Conservation (phyloP, 1,284 basidiomycete genomes). For the Malassezia arunalokei region DNA sequence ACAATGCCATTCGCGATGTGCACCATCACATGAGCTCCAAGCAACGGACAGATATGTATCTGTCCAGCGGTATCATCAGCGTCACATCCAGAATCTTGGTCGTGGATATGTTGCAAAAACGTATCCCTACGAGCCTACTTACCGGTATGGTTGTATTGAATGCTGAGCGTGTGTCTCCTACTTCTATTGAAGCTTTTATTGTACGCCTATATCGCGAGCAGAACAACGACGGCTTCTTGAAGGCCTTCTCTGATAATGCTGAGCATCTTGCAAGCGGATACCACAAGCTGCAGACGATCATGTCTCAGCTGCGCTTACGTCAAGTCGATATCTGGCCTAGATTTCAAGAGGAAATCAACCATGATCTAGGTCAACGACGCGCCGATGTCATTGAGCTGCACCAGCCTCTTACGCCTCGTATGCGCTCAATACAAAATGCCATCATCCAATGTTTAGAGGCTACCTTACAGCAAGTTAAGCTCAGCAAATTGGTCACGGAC, state of each 20-base stretch:
- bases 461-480: slow-evolving; percentile 78
- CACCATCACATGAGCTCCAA: slow-evolving; percentile 70
- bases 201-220: slow-evolving; percentile 29
- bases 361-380: slow-evolving; percentile 47
- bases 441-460: slow-evolving; percentile 89
- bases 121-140: slow-evolving; percentile 70
- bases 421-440: slow-evolving; percentile 80
- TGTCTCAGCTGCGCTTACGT: slow-evolving; percentile 80
- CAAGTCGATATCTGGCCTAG: slow-evolving; percentile 81
- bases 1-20: slow-evolving; percentile 70
- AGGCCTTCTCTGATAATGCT: slow-evolving; percentile 92
- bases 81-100: slow-evolving; percentile 88
- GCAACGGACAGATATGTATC: slow-evolving; percentile 49
- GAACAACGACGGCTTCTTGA: slow-evolving; percentile 63
- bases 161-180: slow-evolving; percentile 69
- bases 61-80: slow-evolving; percentile 58
- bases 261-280: slow-evolving; percentile 85
- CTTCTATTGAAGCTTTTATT: slow-evolving; percentile 40
- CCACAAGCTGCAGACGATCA: slow-evolving; percentile 76
- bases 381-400: slow-evolving; percentile 88
- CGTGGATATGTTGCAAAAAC: slow-evolving; percentile 78
- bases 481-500: slow-evolving; percentile 76
- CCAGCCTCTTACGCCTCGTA: slow-evolving; percentile 69
- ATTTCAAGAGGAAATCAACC: slow-evolving; percentile 55
- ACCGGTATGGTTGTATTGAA: slow-evolving; percentile 88